Percentiles rank a stretch among this genome's conserved stretches.
These are phyloP conservation scores for Saccharomyces jurei DNA, from an alignment of 805 yeast species.

Conservation along the genomic window DNA sequence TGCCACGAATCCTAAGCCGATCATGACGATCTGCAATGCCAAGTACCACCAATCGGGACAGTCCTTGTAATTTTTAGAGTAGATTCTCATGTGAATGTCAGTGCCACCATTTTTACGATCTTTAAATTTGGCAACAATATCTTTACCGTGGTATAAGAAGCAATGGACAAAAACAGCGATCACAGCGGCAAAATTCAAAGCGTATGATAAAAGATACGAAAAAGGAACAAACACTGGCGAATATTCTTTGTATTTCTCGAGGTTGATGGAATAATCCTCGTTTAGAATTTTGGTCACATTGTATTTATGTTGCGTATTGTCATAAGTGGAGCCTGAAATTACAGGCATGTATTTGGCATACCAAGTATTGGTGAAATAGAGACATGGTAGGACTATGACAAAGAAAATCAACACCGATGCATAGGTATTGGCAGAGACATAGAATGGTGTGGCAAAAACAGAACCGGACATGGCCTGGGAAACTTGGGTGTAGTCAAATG, in stretches of 20 bases:
- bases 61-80: conserved; percentile 48
- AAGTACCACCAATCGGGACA: conserved; percentile 72
- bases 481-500: conserved; percentile 53
- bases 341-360: conserved; percentile 55
- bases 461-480: conserved; percentile 42
- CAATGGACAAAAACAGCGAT: conserved; percentile 54
- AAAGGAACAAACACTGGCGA: conserved; percentile 55
- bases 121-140: conserved; percentile 38
- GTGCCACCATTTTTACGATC: conserved; percentile 37
- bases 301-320: conserved; percentile 39
- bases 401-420: conserved; percentile 43
- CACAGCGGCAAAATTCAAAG: conserved; percentile 55
- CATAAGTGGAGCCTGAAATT: conserved; percentile 42
- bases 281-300: conserved; percentile 42
- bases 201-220: conserved; percentile 48
- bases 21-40: conserved; percentile 19
- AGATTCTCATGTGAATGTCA: conserved; percentile 41
- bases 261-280: conserved; percentile 35
- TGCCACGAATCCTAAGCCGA: conserved; percentile 27
- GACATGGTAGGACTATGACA: conserved; percentile 41
- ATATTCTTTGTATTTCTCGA: conserved; percentile 41
- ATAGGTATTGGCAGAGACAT: conserved; percentile 33
- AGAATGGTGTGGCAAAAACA: conserved; percentile 52
- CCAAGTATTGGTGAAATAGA: conserved; percentile 49
- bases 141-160: conserved; percentile 47